Base-by-base conservation (phyloP, 2,329 filamentous ascomycete species). In the Sporothrix inflata region DNA sequence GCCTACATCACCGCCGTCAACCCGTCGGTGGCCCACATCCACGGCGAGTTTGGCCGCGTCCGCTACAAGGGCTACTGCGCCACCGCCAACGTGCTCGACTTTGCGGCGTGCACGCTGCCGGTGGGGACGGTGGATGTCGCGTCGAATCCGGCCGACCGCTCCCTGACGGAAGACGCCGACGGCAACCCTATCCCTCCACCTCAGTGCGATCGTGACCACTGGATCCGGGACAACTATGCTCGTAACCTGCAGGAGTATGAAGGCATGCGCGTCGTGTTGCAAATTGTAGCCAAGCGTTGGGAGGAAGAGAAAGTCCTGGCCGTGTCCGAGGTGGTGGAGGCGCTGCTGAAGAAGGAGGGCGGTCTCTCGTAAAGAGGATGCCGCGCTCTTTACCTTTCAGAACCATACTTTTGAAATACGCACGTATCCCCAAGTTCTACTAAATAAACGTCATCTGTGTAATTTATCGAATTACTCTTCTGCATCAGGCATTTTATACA, bases 1-100 rank as follows among this genome's bases (percentile, higher is more conserved):
- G 70, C 57, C 34, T 71, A 71, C 70, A 55, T 71, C 8, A 66
- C 70, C 19, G 30, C 57, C 8, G 70, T 71, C 60, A 71, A 71
- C 47, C 70, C 70, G 34, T 71, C 61, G 4, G 61, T 71, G 2
- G 57, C 51, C 8, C 70, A 55, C 61, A 38, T 60, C n/a, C 69
- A 71, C 45, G 55, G 69, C 69, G 61, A 71, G 51, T 71, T 63
- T 42, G 60, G 45, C 42, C 19, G 30, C 6, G 70, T 71, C 16
- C 70, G 70, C 30, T 66, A 68, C 61, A 55, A 63, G 27, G 70
- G 70, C 11, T 71, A 71, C 61, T 63, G 51, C 7, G 61, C 51
- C 16, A 71, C 70, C 0, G 70, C 40, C 45, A 71, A 71, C 38
- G 70, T 71, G 2, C 47, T 55, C 12, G 70, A 71, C 47, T 71